phyloP scores from a whole-genome alignment of 352 stramenopile genomes.

The Phytophthora cactorum region DNA sequence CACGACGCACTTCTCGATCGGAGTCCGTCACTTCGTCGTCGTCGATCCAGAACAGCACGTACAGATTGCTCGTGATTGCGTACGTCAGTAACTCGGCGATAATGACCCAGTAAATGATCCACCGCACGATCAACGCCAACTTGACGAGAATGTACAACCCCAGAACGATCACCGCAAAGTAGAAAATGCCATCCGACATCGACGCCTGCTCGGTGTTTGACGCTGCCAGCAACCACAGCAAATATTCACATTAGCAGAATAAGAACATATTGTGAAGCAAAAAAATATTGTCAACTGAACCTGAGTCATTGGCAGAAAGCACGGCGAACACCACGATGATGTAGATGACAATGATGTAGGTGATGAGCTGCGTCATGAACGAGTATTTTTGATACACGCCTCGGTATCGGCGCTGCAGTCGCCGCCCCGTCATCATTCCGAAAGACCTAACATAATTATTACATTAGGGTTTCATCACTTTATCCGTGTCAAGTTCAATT shows the following conservation, averaged over 20 bases:
- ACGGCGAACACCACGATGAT: conserved; percentile 53
- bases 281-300: background rate
- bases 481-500: background rate
- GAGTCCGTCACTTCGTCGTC: conserved; percentile 33
- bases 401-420: conserved; percentile 58
- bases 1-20: conserved; percentile 30
- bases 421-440: conserved; percentile 60
- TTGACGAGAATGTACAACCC: conserved; percentile 73
- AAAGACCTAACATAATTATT: conserved; percentile 44
- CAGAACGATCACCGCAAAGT: conserved; percentile 49
- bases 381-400: conserved; percentile 73
- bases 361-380: conserved; percentile 53
- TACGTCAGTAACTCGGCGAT: conserved; percentile 66
- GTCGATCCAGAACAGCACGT: conserved; percentile 58
- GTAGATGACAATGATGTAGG: conserved; percentile 62
- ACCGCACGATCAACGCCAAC: conserved; percentile 77
- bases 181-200: conserved; percentile 57
- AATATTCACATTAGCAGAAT: conserved; percentile 11
- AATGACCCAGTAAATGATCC: conserved; percentile 87
- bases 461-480: conserved; percentile 5
- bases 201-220: conserved; percentile 23
- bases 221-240: background rate
- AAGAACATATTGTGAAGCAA: conserved; percentile 2
- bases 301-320: conserved; percentile 36
- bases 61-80: conserved; percentile 52